Evolutionary conservation across 345 rosid genomes (phyloP).

Genomic region (Schrenkiella parvula): DNA sequence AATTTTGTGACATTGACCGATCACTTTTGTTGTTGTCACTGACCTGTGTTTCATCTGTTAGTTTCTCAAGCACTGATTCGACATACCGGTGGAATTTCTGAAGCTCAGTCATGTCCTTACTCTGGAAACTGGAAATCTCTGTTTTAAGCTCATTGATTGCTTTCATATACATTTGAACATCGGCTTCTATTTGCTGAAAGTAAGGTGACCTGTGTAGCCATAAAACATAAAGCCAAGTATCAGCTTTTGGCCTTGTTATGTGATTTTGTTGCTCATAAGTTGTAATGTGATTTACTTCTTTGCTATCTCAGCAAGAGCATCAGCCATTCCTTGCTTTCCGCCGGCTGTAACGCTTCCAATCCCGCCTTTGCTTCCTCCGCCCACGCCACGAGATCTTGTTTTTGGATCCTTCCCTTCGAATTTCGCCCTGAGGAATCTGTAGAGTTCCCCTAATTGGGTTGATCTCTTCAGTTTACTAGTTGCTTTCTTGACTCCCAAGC

Average conservation of each 20-base stretch:
- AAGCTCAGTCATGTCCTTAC: constrained; percentile 71
- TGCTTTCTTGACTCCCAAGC: constrained; percentile 54
- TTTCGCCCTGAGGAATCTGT: constrained; percentile 58
- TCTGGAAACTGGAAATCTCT: constrained; percentile 49
- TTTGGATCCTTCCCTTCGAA: constrained; percentile 56
- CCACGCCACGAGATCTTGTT: constrained; percentile 29
- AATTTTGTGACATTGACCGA: neutral
- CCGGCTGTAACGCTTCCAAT: constrained; percentile 8
- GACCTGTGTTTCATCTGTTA: constrained; percentile 91
- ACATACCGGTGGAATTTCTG: constrained; percentile 54
- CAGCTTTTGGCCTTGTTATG: neutral
- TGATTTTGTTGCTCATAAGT: neutral
- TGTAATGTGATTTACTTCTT: constrained; percentile 43
- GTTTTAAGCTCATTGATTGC: constrained; percentile 53
- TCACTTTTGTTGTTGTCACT: constrained; percentile 5
- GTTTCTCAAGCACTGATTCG: constrained; percentile 71
- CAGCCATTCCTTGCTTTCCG: constrained; percentile 93
- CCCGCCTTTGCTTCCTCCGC: constrained; percentile 26
- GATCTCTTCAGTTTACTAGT: constrained; percentile 76
- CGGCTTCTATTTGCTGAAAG: constrained; percentile 85
- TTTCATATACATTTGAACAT: constrained; percentile 55
- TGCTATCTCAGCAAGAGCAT: constrained; percentile 88
- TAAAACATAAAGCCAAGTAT: constrained; percentile 9
- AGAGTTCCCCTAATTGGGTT: constrained; percentile 53
- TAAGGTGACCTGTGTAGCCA: constrained; percentile 62